Evolutionary conservation across 176 grass and related monocot genomes (phyloP).

Genomic region (Rhynchospora pubera): DNA sequence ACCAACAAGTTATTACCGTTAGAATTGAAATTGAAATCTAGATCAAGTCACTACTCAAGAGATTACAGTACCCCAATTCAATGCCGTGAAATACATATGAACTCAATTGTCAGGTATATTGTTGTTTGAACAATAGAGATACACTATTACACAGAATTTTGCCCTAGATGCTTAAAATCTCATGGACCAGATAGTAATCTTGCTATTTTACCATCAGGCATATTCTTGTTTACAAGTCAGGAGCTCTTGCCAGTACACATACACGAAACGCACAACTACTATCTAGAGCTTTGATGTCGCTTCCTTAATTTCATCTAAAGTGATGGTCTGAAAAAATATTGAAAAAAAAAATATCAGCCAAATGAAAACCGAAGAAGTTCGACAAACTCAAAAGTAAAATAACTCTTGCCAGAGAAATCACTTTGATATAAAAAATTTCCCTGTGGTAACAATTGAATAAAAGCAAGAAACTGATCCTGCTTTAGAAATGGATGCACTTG

Average conservation of each 20-base stretch:
- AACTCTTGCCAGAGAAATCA: neutral
- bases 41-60: neutral
- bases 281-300: slow-evolving; percentile 62
- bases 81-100: slow-evolving; percentile 6
- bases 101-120: slow-evolving; percentile 10
- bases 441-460: neutral
- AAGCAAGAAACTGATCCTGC: neutral
- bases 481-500: neutral
- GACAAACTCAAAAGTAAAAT: neutral
- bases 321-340: slow-evolving; percentile 41
- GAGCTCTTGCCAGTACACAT: neutral
- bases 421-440: neutral
- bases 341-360: neutral
- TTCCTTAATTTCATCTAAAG: slow-evolving; percentile 78
- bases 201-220: neutral
- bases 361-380: neutral
- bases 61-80: neutral
- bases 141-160: slow-evolving; percentile 6
- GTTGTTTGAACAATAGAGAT: neutral
- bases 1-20: neutral
- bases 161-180: neutral
- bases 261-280: neutral
- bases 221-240: neutral
- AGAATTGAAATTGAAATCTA: neutral
- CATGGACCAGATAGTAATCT: neutral